Evolutionary conservation across 176 grass and related monocot species (phyloP), one percentile per base, ranked within the genome.

Genomic region (Eragrostis curvula): DNA sequence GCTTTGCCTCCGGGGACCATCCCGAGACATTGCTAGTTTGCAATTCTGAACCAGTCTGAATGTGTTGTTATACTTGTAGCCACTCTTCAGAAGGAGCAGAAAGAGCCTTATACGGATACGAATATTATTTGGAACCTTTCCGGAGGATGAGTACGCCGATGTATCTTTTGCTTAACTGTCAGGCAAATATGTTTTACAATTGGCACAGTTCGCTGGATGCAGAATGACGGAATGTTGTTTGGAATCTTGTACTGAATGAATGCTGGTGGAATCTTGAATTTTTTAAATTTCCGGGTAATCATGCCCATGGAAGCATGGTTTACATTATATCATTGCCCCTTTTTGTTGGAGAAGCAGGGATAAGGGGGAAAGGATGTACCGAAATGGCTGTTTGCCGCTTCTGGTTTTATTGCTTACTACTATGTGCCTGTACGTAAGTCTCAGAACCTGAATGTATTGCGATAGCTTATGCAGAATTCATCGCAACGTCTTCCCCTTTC

Each of bases 191-290:
- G 53, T 15, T 69, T 74, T 59, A 71, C 49, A 25, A 28, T 28
- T 55, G 78, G 39, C 50, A 56, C 15, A 42, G 84, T 45, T 47
- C 7, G 2, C 51, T 25, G 27, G 60, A 7, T 75, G 49, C 48
- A 81, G 78, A 11, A 36, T 2, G 4, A 36, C 32, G 32, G 32
- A 36, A 49, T 75, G 41, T 58, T 81, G 70, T 20, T 40, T 59
- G 85, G 85, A 59, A 87, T 87, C 60, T 75, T 75, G 68, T 81
- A 36, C 32, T 36, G 32, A 36, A 36, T 36, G 27, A 17, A 64
- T 64, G 61, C 28, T 16, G 61, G 47, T 59, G 84, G 84, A 59
- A 86, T 87, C 49, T 75, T 75, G 68, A 36, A 36, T 36, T 36
- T 36, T 36, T 36, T 2, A 36, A 36, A 36, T 36, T 36, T 36